Conservation (phyloP, 2,329 filamentous ascomycete species). For the Aureobasidium sp. region DNA sequence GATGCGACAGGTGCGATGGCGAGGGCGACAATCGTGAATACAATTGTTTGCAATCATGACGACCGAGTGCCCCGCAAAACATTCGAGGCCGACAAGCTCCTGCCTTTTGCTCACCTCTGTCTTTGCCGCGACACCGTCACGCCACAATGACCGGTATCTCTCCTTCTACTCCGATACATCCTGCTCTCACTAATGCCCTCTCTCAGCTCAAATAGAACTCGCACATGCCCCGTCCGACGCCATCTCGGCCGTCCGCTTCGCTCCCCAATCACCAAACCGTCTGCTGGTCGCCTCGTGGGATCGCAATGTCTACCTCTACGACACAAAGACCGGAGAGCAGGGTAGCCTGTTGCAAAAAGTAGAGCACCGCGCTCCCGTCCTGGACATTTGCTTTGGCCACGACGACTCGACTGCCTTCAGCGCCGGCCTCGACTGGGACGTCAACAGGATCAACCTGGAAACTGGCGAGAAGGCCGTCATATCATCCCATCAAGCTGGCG, state of each 20-base stretch:
- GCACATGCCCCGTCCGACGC: conserved; percentile 75
- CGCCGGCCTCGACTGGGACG: conserved; percentile 78
- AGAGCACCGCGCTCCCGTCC: conserved; percentile 73
- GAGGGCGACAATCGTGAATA: not conserved
- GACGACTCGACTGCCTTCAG: conserved; percentile 77
- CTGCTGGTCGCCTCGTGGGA: conserved; percentile 95
- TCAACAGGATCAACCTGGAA: conserved; percentile 63
- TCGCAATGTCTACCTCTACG: conserved; percentile 82
- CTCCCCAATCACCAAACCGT: conserved; percentile 62
- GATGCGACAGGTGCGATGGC: not conserved
- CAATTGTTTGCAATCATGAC: not conserved
- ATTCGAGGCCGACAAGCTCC: not conserved
- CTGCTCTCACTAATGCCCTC: not conserved
- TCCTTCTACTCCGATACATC: not conserved
- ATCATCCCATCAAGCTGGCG: conserved; percentile 70
- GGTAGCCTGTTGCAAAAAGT: conserved; percentile 63
- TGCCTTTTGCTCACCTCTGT: not conserved
- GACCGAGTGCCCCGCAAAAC: conserved; percentile 6
- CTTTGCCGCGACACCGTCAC: not conserved
- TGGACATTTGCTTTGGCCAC: conserved; percentile 85
- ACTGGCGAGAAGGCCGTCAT: conserved; percentile 66
- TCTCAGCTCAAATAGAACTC: conserved; percentile 62
- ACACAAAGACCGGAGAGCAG: conserved; percentile 47
- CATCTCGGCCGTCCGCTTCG: conserved; percentile 80
- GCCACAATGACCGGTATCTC: not conserved